Conservation (phyloP, 2,329 filamentous ascomycete genomes). For the Colletotrichum sp. region DNA sequence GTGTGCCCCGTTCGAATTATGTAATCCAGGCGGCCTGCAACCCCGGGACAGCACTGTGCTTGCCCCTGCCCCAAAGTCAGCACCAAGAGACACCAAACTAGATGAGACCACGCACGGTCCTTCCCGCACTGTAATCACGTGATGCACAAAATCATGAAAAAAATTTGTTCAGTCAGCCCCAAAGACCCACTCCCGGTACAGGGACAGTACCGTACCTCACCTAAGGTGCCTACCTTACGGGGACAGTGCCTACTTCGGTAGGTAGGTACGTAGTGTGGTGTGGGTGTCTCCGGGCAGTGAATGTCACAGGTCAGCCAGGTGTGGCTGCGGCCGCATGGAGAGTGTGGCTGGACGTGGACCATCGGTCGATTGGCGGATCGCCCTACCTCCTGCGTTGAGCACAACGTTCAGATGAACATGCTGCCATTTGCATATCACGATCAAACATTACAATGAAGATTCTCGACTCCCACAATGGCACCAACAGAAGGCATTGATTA, state of each 20-base stretch:
- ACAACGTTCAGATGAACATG: not conserved
- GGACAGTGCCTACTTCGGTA: not conserved
- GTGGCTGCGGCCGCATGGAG: not conserved
- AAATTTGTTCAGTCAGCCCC: not conserved
- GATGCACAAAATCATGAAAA: not conserved
- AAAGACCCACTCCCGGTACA: not conserved
- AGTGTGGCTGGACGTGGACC: not conserved
- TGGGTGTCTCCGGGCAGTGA: not conserved
- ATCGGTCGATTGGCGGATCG: not conserved
- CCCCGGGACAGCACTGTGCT: not conserved
- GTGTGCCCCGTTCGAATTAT: constrained; percentile 20
- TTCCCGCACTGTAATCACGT: not conserved
- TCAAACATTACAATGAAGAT: not conserved
- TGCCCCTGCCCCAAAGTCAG: constrained; percentile 1
- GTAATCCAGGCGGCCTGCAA: not conserved
- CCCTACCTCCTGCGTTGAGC: not conserved
- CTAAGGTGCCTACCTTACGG: too few species aligned
- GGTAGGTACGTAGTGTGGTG: not conserved
- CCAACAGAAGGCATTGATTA: not conserved
- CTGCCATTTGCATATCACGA: not conserved
- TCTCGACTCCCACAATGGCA: not conserved
- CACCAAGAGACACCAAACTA: not conserved
- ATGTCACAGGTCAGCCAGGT: not conserved
- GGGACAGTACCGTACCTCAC: too few species aligned
- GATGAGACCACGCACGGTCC: not conserved